Base-by-base conservation (phyloP, 352 stramenopile species). In the Globisporangium megalacanthum region DNA sequence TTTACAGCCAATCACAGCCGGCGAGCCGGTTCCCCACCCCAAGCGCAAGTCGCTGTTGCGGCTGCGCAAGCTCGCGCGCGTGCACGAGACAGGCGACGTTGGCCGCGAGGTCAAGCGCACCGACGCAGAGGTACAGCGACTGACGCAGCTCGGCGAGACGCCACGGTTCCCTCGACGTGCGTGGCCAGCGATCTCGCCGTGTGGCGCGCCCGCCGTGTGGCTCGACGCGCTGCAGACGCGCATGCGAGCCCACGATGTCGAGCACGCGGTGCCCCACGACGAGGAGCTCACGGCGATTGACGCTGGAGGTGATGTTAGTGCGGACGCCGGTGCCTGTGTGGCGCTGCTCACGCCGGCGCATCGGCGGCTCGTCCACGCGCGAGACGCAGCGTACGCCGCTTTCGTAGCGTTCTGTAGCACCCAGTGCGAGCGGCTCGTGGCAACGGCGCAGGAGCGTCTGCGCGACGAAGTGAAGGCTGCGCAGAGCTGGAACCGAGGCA, bases 1-100 rank as follows among this genome's bases (percentile, higher is more conserved):
- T 45, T 39, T 90, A 8, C 68, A 77, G 51, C 67, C 72, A 44
- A 69, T 82, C 51, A 68, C 52, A 19, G 70, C 69, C 1, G 69
- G 72, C 3, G 69, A 83, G 36, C 64, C 79, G 22, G 49, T 77
- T 2, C 64, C 72, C 0, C 82, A 77, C 35, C 54, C 65, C n/a
- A 82, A 90, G 64, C 77, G 79, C 35, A 92, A 92, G 58, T 83
- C 79, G 14, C 75, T 92, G 19, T 86, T 86, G 55, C 67, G 80
- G 1, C 64, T 92, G 11, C 73, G 79, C 14, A 92, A 92, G 55
- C 20, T 79, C 22, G 78, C 66, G 20, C 71, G 77, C 22, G 73
- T 86, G 39, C 66, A 75, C 19, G 76, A 90, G 45, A 54, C 67
- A 6, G 79, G 82, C 3, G 79, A 89, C 49, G 58, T 68, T 29